Base-by-base conservation (phyloP, 805 yeast genomes). In the Komagataella ulmi region DNA sequence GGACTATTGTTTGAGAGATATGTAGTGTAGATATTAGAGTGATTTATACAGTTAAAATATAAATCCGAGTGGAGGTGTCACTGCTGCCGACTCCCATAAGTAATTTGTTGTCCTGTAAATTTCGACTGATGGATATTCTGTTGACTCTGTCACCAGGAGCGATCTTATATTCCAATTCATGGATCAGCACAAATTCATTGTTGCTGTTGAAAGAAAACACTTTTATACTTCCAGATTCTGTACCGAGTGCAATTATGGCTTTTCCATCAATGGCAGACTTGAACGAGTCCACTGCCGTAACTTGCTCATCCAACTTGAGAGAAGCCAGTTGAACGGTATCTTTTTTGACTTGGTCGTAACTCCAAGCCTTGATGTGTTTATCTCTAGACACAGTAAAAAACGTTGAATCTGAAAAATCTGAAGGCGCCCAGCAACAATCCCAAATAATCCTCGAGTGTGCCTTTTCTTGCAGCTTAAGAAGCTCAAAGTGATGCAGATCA, bases 381-480 rank as follows among this genome's bases (percentile, higher is more conserved):
- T 93, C 99, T 64, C 99, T 78, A 1, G 96, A 83, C 0, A 81
- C 91, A 0, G 97, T 90, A n/a, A 86, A 61, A 60, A 91, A 90
- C n/a, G 64, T 63, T 10, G 58, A 56, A 3, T 52, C 44, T n/a
- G 57, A 74, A 49, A 61, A 61, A 3, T 60, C 69, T n/a, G 59
- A 54, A 3, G 89, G 88, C 0, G 82, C 70, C 96, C 97, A 93
- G 44, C 85, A 77, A 62, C 91, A 83, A 68, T 93, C 98, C 99
- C 99, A 95, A 46, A 93, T 79, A 59, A 93, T 91, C 65, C 97
- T 79, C 1, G 84, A 66, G 62, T 95, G 99, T 0, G 97, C 97
- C 63, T 85, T 88, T 43, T 78, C 78, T 67, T 63, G 58, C 8
- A 63, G 24, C 24, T 57, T 59, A 19, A 66, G 54, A 24, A 65